Conservation (phyloP, 148 eudicot genomes). For the Arctostaphylos glauca region DNA sequence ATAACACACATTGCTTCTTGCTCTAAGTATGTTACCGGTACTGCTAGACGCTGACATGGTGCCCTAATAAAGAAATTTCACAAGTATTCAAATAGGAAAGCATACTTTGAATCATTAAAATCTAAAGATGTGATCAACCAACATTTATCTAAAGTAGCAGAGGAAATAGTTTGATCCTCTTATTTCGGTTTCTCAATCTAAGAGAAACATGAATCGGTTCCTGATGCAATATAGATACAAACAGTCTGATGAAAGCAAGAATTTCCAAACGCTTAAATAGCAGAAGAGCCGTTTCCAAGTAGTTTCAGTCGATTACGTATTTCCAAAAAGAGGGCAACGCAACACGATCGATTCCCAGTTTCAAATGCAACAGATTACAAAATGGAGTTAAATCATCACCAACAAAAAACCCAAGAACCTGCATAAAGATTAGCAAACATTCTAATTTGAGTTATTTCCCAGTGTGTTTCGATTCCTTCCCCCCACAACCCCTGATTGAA, state of each 20-base stretch:
- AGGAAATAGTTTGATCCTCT: background rate
- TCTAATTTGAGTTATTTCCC: background rate
- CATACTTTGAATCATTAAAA: background rate
- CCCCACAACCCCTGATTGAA: too few species aligned
- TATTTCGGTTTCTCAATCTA: background rate
- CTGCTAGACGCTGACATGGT: too few species aligned
- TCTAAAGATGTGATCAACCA: background rate
- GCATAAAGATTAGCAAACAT: background rate
- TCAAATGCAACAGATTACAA: constrained; percentile 3
- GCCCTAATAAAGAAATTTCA: too few species aligned
- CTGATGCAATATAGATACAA: background rate
- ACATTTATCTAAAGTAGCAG: background rate
- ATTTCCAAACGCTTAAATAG: background rate
- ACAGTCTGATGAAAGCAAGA: background rate
- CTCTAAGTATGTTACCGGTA: too few species aligned
- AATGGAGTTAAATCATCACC: background rate
- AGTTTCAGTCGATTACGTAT: background rate
- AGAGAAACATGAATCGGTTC: background rate
- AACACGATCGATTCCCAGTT: constrained; percentile 9
- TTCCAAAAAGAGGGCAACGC: background rate
- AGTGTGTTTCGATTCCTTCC: too few species aligned
- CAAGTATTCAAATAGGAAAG: background rate
- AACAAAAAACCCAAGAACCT: background rate
- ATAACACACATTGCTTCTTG: too few species aligned
- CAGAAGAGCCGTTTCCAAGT: background rate